These are phyloP conservation scores for Fraxinus nigra DNA, from an alignment of 305 asterid species.

Conservation along the genomic window DNA sequence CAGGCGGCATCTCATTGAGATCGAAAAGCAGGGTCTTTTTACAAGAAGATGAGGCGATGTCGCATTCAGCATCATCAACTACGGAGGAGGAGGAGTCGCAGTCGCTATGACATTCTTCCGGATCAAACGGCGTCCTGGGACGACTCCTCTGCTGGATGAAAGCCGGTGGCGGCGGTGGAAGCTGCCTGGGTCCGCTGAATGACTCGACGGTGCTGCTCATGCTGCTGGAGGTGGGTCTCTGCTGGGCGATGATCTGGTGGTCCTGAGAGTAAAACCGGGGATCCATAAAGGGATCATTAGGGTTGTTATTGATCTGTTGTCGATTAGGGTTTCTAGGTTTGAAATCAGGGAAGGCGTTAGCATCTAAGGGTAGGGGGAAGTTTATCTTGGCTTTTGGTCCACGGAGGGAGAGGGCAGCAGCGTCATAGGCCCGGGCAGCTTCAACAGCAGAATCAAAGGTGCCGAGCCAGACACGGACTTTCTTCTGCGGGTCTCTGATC, in stretches of 20 bases:
- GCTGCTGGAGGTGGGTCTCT: constrained; percentile 53
- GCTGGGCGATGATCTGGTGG: constrained; percentile 34
- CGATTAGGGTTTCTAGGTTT: constrained; percentile 29
- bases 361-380: constrained; percentile 35
- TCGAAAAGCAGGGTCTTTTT: constrained; percentile 49
- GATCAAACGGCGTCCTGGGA: constrained; percentile 30
- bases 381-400: constrained; percentile 62
- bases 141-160: constrained; percentile 11
- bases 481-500: constrained; percentile 66
- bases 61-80: constrained; percentile 51
- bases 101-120: constrained; percentile 55
- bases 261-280: constrained; percentile 43
- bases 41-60: constrained; percentile 42
- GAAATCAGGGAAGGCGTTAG: constrained; percentile 13
- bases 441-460: constrained; percentile 73
- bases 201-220: constrained; percentile 48
- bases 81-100: constrained; percentile 64
- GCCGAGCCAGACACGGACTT: constrained; percentile 64
- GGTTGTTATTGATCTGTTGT: constrained; percentile 17
- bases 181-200: constrained; percentile 45
- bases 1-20: constrained; percentile 58
- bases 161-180: constrained; percentile 21
- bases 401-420: constrained; percentile 53
- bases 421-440: constrained; percentile 65
- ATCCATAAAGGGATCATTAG: constrained; percentile 33